Conservation (phyloP, 2,329 filamentous ascomycete genomes). For the Karstenula rhodostoma region DNA sequence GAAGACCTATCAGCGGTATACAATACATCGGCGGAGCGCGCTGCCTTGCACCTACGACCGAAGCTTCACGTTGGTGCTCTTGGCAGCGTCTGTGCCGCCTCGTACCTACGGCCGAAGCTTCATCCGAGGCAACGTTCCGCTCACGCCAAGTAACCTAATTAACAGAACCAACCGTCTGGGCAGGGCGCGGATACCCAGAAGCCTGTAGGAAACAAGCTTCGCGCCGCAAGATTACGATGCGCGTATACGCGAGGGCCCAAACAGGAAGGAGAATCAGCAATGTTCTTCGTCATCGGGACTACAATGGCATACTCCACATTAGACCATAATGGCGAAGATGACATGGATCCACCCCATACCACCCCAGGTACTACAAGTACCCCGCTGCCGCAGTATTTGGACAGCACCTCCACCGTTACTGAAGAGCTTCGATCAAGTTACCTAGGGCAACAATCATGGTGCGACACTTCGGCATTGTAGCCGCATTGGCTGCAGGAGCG, state of each 20-base stretch:
- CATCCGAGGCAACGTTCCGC: slow-evolving; percentile 13
- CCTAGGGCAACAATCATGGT: slow-evolving; percentile 41
- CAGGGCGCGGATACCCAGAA: slow-evolving; percentile 5
- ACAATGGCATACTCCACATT: slow-evolving; percentile 2
- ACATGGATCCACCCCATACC: neutral
- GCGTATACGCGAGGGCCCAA: slow-evolving; percentile 7
- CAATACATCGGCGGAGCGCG: neutral
- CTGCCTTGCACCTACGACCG: neutral
- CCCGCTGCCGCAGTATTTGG: slow-evolving; percentile 7
- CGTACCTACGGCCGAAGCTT: too few species aligned
- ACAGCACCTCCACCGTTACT: slow-evolving; percentile 21
- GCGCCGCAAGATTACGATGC: slow-evolving; percentile 1
- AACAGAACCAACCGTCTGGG: slow-evolving; percentile 13
- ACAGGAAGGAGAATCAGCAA: slow-evolving; percentile 12
- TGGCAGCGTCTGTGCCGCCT: slow-evolving; percentile 5
- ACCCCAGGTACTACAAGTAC: slow-evolving; percentile 15
- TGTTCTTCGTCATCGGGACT: slow-evolving; percentile 4
- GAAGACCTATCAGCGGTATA: neutral
- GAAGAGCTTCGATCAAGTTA: slow-evolving; percentile 39
- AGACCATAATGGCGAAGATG: slow-evolving; percentile 11
- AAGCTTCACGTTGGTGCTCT: slow-evolving; percentile 1
- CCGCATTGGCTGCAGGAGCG: slow-evolving; percentile 44
- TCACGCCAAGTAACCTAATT: slow-evolving; percentile 18
- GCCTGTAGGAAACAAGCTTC: slow-evolving; percentile 8
- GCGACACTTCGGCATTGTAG: slow-evolving; percentile 43